These are phyloP conservation scores for Zygotorulaspora mrakii DNA, from an alignment of 1,139 yeast genomes.

Conservation along the genomic window DNA sequence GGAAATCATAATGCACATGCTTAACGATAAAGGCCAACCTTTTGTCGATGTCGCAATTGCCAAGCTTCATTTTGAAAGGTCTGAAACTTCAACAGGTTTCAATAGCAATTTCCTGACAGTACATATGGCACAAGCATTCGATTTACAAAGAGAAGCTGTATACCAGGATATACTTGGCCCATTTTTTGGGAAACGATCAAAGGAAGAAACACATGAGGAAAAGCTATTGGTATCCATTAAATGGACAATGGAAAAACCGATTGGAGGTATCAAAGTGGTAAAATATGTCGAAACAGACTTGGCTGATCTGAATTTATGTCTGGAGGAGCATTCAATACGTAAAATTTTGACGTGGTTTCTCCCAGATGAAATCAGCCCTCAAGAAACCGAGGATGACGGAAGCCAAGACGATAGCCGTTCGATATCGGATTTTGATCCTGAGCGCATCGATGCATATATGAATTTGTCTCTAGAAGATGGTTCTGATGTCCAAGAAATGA, in stretches of 20 bases:
- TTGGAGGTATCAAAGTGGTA: conserved; percentile 65
- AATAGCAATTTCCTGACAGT: conserved; percentile 59
- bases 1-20: conserved; percentile 67
- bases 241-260: conserved; percentile 64
- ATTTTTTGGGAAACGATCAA: conserved; percentile 24
- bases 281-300: conserved; percentile 51
- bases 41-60: conserved; percentile 71
- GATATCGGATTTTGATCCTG: conserved; percentile 6
- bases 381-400: conserved; percentile 6
- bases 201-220: conserved; percentile 2
- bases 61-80: conserved; percentile 56
- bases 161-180: conserved; percentile 75
- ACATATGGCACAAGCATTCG: conserved; percentile 66
- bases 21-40: conserved; percentile 58
- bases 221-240: conserved; percentile 43
- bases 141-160: conserved; percentile 54
- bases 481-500: conserved; percentile 53
- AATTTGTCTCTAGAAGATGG: conserved; percentile 25
- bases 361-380: conserved; percentile 41
- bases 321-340: conserved; percentile 60
- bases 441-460: conserved; percentile 10
- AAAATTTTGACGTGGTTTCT: conserved; percentile 54
- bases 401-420: not conserved
- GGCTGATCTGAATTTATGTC: conserved; percentile 51
- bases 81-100: conserved; percentile 59